A percentile compares a stretch with the other conserved stretches of the same genome.
Evolutionary conservation across 768 basidiomycete species (phyloP).

Genomic region (Amanita thiersii): DNA sequence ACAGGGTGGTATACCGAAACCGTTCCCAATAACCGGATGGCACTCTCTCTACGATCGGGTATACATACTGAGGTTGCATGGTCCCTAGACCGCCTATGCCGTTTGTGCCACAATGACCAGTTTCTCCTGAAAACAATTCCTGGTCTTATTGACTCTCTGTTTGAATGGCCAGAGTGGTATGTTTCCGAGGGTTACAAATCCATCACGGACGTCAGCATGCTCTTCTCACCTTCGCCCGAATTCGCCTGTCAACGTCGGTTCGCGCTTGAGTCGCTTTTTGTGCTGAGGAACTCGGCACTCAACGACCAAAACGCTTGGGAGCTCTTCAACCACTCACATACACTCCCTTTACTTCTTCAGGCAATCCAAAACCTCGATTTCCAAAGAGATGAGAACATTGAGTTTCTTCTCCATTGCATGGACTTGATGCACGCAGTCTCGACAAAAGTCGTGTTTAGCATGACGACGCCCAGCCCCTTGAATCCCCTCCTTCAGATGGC

Average conservation of each 20-base stretch:
- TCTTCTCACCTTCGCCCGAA: conserved; percentile 52
- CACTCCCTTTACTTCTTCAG: conserved; percentile 57
- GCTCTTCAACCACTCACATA: conserved; percentile 49
- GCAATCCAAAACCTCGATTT: conserved; percentile 55
- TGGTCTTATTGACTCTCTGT: conserved; percentile 75
- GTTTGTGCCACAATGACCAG: conserved; percentile 71
- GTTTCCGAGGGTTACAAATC: conserved; percentile 49
- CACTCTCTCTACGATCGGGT: conserved; percentile 81
- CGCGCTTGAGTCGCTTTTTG: conserved; percentile 78
- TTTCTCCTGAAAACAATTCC: conserved; percentile 68
- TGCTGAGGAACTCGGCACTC: conserved; percentile 81
- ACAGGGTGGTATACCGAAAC: conserved; percentile 85
- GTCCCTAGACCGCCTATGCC: conserved; percentile 82
- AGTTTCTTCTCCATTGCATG: conserved; percentile 63
- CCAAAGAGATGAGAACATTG: conserved; percentile 57
- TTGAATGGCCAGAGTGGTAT: conserved; percentile 88
- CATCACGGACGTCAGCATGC: conserved; percentile 26
- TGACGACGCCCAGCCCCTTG: conserved; percentile 40
- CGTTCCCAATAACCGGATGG: conserved; percentile 75
- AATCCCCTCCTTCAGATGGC: conserved; percentile 47
- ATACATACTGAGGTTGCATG: conserved; percentile 79
- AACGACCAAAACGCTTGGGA: conserved; percentile 60
- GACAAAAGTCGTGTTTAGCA: conserved; percentile 28
- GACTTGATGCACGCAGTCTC: conserved; percentile 67
- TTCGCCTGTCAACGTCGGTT: conserved; percentile 53